phyloP scores from a whole-genome alignment of 257 asterid species.

The Prunella vulgaris region DNA sequence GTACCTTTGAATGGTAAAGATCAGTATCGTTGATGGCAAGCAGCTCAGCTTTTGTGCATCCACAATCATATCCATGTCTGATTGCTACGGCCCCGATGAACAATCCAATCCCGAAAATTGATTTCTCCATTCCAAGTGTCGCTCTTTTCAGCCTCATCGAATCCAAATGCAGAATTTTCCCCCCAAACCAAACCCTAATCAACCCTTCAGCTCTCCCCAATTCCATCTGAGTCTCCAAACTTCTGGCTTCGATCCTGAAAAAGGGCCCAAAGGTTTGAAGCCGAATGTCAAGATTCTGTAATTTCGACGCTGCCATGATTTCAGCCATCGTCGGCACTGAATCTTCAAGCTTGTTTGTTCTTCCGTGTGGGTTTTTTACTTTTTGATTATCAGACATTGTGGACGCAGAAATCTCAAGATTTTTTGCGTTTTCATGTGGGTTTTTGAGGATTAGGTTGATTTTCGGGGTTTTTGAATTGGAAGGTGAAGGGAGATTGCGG shows the following conservation, averaged over 20 bases:
- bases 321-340: conserved; percentile 69
- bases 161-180: conserved; percentile 77
- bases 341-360: neutral
- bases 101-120: conserved; percentile 87
- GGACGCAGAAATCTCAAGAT: neutral
- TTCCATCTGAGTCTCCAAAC: conserved; percentile 39
- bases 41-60: conserved; percentile 70
- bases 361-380: neutral
- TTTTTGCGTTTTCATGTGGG: neutral
- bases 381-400: neutral
- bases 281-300: conserved; percentile 65
- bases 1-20: conserved; percentile 83
- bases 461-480: neutral
- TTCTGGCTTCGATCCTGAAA: conserved; percentile 68
- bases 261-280: conserved; percentile 71
- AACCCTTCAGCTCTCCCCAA: conserved; percentile 81
- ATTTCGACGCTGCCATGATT: conserved; percentile 56
- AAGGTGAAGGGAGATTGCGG: neutral
- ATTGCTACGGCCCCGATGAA: conserved; percentile 89
- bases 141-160: conserved; percentile 61
- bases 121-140: conserved; percentile 73
- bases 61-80: conserved; percentile 67
- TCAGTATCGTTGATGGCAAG: conserved; percentile 84
- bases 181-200: conserved; percentile 69
- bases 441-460: neutral